Evolutionary conservation across 2,329 filamentous ascomycete genomes (phyloP), one percentile per base, ranked within the genome.

Genomic region (Fusarium oxysporum): DNA sequence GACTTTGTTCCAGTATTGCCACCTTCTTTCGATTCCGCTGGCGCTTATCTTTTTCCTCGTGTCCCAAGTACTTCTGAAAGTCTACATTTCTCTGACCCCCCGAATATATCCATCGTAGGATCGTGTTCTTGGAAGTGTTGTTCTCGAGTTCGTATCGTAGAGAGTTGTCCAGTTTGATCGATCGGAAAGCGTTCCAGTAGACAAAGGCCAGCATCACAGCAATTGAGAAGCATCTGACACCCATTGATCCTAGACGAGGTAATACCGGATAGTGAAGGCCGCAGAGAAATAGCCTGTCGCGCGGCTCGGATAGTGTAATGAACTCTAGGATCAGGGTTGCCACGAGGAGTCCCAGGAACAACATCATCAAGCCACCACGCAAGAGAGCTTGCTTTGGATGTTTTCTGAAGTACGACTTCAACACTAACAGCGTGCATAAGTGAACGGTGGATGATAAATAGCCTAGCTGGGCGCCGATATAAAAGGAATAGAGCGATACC

Each of bases 401-500:
- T 30, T 65, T 45, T 35, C n/a, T 57, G 55, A 73, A 73, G 30
- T 73, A 56, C 5, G 55, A 56, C 38, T 72, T 72, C 45, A 72
- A 45, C 30, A 72, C 60, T 17, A 61, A 30, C 38, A 72, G 54
- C 5, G 65, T 72, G 32, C 47, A 57, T 8, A 61, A 19, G 25
- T 70, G 60, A 47, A 72, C 59, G 32, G 50, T 38, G 7, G 65
- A 66, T 9, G 69, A 51, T 33, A 72, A 14, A 37, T 57, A 58
- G 2, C 41, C 61, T n/a, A 72, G 28, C 28, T 51, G 58, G 7
- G 51, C 13, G 16, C 58, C 64, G 43, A 65, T 57, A 11, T 35
- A 47, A 25, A 72, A 73, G 30, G 70, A 66, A 21, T 51, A 58
- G 3, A 58, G 21, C 5, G 51, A 72, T 33, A 70, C 40, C 11